Base-by-base conservation (phyloP, 495 filamentous ascomycete species). In the Tuber indicum region DNA sequence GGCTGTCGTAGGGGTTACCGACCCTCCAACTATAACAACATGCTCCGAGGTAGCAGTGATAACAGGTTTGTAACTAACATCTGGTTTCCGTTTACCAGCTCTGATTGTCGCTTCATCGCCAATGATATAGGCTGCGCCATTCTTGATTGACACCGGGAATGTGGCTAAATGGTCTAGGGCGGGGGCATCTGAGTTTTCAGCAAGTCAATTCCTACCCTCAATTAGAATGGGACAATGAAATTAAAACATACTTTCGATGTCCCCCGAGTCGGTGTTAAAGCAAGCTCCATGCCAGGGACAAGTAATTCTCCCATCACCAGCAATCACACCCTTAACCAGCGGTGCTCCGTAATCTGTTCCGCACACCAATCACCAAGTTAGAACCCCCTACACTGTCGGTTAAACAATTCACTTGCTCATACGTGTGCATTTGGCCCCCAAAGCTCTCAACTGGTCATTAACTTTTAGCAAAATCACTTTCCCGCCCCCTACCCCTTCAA, bases 381-480 rank as follows among this genome's bases (percentile, higher is more conserved):
- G 71, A 36, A 39, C 26, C n/a, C 44, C 36, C 36, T 32, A 32
- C 3, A 26, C 23, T 17, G 16, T 42, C 17, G n/a, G 21, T 43
- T 10, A 42, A 16, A 41, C 14, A 23, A 46, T 21, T 26, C 36
- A 32, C 36, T 46, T 0, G 17, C 12, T 32, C 78, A 86, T 97
- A 88, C 98, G 96, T 12, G 96, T 97, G 85, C 96, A 99, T 72
- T 91, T 93, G n/a, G 93, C 86, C 47, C 92, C 93, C 75, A 94
- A 82, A 36, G 94, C 96, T 82, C 94, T 90, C 46, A 93, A 86
- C 76, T 91, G 88, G 76, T 90, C 91, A 70, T 89, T 91, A 26
- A 92, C 86, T 79, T 94, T 95, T 73, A 95, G 86, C 16, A 99
- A 86, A 16, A 99, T 86, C 0, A 98, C 90, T 84, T 98, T 98